Base-by-base conservation (phyloP, 805 yeast species). In the Tetrapisispora iriomotensis region DNA sequence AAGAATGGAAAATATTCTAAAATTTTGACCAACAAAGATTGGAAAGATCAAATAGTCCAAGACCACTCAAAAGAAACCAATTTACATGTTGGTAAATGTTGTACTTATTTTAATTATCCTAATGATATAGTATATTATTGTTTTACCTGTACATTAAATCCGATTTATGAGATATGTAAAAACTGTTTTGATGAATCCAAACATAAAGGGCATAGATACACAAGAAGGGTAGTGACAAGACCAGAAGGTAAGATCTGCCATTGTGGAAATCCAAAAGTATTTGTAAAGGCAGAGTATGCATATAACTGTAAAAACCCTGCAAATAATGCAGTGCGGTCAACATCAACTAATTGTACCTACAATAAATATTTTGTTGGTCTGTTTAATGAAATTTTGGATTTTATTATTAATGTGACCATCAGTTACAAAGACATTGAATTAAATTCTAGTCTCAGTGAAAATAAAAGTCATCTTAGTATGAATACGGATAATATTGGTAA, bases 131-230 rank as follows among this genome's bases (percentile, higher is more conserved):
- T 59, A 10, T 59, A 50, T 37, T 56, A 54, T 37, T 59, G 64
- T 35, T 54, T 56, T 18, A 56, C 61, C 18, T 59, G 64, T 34
- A 51, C 58, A 2, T 49, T 45, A 20, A 55, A 57, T 34, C 62
- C 58, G 12, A 40, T 53, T 18, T 53, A 51, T 46, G 68, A 49
- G 45, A 48, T 88, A 8, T 88, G 97, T 56, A 70, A 78, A 9
- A 65, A 71, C 42, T 88, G 97, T 56, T 88, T 68, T 61, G 75
- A 78, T 36, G 75, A 77, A 2, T 75, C 74, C 4, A 68, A 72
- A 40, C 97, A 88, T 59, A 53, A 55, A 26, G 90, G 77, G 33
- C 97, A 88, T 57, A 34, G 44, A 3, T 59, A 50, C 33, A 49
- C 51, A 6, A 52, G 54, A 2, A 51, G 50, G 36, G 45, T 51